Conservation (phyloP, 106 monocot genomes). For the Allium cepa region DNA sequence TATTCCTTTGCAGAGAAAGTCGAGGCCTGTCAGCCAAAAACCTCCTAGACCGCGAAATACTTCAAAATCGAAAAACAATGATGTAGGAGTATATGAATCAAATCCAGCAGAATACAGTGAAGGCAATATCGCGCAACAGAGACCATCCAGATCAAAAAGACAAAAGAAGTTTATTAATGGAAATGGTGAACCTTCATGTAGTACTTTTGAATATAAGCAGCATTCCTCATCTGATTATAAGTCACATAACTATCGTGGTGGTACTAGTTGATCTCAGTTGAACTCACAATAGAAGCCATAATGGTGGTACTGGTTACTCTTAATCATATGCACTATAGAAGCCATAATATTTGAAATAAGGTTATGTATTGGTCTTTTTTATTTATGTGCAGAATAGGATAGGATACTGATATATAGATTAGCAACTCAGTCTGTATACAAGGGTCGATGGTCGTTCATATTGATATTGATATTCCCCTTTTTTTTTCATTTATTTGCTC, state of each 20-base stretch:
- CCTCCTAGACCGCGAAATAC: constrained; percentile 18
- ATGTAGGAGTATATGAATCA: constrained; percentile 31
- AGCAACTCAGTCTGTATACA: too few relatives aligned
- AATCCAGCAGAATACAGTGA: constrained; percentile 17
- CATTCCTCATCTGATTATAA: constrained; percentile 3
- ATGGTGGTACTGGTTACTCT: too few relatives aligned
- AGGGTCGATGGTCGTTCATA: too few relatives aligned
- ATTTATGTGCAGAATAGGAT: too few relatives aligned
- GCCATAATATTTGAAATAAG: too few relatives aligned
- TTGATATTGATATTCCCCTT: too few relatives aligned
- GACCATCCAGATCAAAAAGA: constrained; percentile 44
- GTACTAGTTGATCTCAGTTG: neutral
- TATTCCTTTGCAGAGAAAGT: constrained; percentile 38
- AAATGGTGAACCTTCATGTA: constrained; percentile 27
- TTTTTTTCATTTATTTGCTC: too few relatives aligned
- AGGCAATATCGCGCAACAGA: constrained; percentile 24
- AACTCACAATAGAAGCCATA: too few relatives aligned
- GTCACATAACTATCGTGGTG: neutral
- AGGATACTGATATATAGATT: too few relatives aligned
- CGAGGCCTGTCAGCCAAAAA: constrained; percentile 28
- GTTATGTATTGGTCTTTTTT: too few relatives aligned
- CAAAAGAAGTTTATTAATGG: constrained; percentile 35
- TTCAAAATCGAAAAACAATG: constrained; percentile 13
- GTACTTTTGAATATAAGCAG: neutral
- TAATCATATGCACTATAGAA: too few relatives aligned